phyloP scores from a whole-genome alignment of 176 grass and related monocot species.

The Eragrostis nindensis region DNA sequence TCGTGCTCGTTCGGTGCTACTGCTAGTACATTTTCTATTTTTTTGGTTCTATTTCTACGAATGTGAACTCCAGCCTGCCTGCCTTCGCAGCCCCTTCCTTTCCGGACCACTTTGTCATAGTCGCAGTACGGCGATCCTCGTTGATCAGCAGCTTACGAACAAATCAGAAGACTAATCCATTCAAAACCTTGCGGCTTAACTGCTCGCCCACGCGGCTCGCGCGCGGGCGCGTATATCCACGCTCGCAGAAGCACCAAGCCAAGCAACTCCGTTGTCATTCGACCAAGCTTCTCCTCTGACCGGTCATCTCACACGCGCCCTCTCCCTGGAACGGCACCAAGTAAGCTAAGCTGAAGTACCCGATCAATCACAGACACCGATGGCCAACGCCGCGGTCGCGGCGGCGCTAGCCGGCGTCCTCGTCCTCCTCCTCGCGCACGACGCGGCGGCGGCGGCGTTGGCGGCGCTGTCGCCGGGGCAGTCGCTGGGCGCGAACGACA shows the following conservation, averaged over 20 bases:
- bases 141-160: no score
- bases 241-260: background rate
- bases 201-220: background rate
- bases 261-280: background rate
- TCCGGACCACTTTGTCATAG: no score
- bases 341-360: background rate
- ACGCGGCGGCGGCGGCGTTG: background rate
- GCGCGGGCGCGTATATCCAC: background rate
- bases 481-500: constrained; percentile 29
- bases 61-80: no score
- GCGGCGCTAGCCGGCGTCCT: background rate
- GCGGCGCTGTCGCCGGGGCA: constrained; percentile 38
- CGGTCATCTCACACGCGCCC: no score
- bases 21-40: no score
- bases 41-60: no score
- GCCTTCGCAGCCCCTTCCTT: no score
- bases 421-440: background rate
- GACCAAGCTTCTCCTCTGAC: background rate
- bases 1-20: no score
- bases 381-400: constrained; percentile 13
- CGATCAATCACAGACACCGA: background rate
- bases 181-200: no score
- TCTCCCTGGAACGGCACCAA: background rate
- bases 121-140: no score
- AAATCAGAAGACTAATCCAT: no score